phyloP scores from a whole-genome alignment of 495 filamentous ascomycete genomes.

The Lasiosphaeris hirsuta region DNA sequence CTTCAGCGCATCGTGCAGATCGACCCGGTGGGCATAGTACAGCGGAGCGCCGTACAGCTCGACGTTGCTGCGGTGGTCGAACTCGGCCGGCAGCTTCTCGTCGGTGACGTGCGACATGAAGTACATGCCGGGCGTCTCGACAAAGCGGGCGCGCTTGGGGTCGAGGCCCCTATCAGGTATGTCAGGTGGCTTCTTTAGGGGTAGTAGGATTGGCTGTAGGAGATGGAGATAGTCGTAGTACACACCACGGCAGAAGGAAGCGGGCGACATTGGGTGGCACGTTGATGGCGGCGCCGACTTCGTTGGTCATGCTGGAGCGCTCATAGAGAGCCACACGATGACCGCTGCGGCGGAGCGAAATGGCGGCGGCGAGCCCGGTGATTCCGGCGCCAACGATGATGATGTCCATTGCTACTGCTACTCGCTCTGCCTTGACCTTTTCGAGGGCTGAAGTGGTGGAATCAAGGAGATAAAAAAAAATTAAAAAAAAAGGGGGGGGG shows the following conservation, averaged over 20 bases:
- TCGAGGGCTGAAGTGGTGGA: neutral
- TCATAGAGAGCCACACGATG: slow-evolving; percentile 55
- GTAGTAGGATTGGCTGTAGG: too few relatives aligned
- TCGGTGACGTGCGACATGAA: slow-evolving; percentile 6
- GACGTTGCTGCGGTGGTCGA: slow-evolving; percentile 10
- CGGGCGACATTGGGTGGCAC: slow-evolving; percentile 48
- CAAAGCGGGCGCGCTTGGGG: slow-evolving; percentile 13
- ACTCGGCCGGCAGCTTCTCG: slow-evolving; percentile 8
- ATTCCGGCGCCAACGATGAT: slow-evolving; percentile 54
- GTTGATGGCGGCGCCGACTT: slow-evolving; percentile 53
- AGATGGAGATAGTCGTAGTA: too few relatives aligned
- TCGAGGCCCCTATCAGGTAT: slow-evolving; percentile 31
- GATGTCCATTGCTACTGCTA: slow-evolving; percentile 23
- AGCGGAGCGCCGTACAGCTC: slow-evolving; percentile 8
- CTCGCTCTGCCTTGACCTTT: neutral
- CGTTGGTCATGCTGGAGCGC: slow-evolving; percentile 49
- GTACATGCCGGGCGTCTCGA: slow-evolving; percentile 11
- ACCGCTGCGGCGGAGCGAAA: slow-evolving; percentile 47
- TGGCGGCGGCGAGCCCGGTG: slow-evolving; percentile 50
- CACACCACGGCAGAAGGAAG: slow-evolving; percentile 30
- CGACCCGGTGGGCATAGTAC: slow-evolving; percentile 25
- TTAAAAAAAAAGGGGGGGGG: too few relatives aligned
- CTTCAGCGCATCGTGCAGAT: slow-evolving; percentile 39
- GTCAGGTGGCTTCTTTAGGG: too few relatives aligned
- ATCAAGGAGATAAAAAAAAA: too few relatives aligned